Conservation (phyloP, 768 basidiomycete species). For the Leccinum rimulosum region DNA sequence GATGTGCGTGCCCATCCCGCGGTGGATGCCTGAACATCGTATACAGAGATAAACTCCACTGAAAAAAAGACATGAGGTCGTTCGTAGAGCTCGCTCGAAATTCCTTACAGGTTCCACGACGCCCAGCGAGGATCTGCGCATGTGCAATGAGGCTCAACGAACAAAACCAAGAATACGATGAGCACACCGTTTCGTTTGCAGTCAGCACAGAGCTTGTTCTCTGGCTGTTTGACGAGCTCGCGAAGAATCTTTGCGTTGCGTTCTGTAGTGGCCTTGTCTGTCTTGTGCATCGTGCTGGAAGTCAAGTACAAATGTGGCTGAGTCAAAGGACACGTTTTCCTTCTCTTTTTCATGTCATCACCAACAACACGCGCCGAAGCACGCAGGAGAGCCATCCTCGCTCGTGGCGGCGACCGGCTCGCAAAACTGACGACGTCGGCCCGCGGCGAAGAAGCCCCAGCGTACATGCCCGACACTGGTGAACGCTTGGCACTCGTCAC, state of each 20-base stretch:
- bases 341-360: conserved; percentile 32
- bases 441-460: conserved; percentile 64
- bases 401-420: conserved; percentile 68
- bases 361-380: conserved; percentile 75
- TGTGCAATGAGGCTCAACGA: background rate
- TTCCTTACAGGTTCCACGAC: conserved; percentile 86
- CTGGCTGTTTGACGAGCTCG: conserved; percentile 83
- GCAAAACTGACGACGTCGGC: conserved; percentile 76
- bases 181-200: conserved; percentile 91
- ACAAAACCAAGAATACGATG: background rate
- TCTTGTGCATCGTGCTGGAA: conserved; percentile 40
- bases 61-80: conserved; percentile 4
- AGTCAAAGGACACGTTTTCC: conserved; percentile 8
- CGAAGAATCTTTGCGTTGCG: conserved; percentile 73
- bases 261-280: conserved; percentile 87
- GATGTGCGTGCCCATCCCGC: conserved; percentile 98
- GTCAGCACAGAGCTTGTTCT: conserved; percentile 94
- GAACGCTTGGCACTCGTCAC: background rate
- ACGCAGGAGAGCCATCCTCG: conserved; percentile 71
- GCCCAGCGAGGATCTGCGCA: conserved; percentile 92
- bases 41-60: conserved; percentile 96
- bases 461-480: conserved; percentile 49
- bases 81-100: background rate
- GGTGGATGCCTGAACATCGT: conserved; percentile 95
- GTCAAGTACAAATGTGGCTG: background rate